These are phyloP conservation scores for Mycena vitilis DNA, from an alignment of 768 basidiomycete species.

Conservation along the genomic window DNA sequence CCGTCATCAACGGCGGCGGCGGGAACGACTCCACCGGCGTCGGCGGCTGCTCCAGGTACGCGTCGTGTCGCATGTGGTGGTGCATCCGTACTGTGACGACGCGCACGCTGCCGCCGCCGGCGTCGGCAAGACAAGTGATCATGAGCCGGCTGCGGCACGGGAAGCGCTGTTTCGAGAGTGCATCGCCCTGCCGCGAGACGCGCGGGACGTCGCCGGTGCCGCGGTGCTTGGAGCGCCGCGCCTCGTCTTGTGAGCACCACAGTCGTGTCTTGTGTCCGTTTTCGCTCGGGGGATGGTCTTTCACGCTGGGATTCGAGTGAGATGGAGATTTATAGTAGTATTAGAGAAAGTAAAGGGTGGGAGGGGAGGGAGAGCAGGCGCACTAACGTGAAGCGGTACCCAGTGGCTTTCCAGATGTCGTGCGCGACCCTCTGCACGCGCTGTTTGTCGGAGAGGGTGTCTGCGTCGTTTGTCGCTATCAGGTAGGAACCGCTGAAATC, in stretches of 20 bases:
- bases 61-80: slow-evolving; percentile 45
- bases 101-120: slow-evolving; percentile 20
- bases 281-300: slow-evolving; percentile 60
- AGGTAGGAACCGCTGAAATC: slow-evolving; percentile 58
- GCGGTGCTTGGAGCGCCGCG: slow-evolving; percentile 52
- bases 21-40: neutral
- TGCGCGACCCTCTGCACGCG: slow-evolving; percentile 54
- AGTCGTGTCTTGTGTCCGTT: slow-evolving; percentile 62
- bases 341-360: too few species aligned
- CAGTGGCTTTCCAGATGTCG: slow-evolving; percentile 62
- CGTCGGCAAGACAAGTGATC: slow-evolving; percentile 55
- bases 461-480: slow-evolving; percentile 43
- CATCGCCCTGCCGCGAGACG: slow-evolving; percentile 50
- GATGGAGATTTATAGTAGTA: too few species aligned
- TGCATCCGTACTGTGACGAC: slow-evolving; percentile 57
- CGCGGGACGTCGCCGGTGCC: slow-evolving; percentile 48
- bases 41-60: slow-evolving; percentile 42
- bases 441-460: slow-evolving; percentile 48
- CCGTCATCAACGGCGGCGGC: neutral
- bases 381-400: slow-evolving; percentile 60
- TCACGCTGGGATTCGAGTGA: slow-evolving; percentile 48
- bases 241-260: slow-evolving; percentile 64
- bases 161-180: slow-evolving; percentile 55
- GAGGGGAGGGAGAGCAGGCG: slow-evolving; percentile 30
- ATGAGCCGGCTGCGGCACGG: slow-evolving; percentile 59